Base-by-base conservation (phyloP, 1,284 basidiomycete species). In the Ustilago sp. region DNA sequence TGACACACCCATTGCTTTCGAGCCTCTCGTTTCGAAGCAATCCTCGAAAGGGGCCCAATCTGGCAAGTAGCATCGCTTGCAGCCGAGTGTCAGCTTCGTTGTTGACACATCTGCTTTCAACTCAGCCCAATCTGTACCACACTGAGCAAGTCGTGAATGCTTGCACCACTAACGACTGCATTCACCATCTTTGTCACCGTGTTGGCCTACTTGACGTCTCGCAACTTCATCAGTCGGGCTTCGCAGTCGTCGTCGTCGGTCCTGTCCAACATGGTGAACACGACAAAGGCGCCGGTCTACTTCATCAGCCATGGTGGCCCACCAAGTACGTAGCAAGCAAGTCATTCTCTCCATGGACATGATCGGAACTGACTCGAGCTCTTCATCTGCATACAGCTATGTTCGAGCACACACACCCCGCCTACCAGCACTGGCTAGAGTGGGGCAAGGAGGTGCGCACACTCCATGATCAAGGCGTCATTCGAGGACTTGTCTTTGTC, bases 391-490 rank as follows among this genome's bases (percentile, higher is more conserved):
- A 38, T 38, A 23, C 39, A 74, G 72, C 86, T 28, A 83, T 88
- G 80, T 88, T 87, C 74, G 85, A 87, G 12, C 79, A 77, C 7
- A 39, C 75, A 1, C 81, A 85, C 36, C 74, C 77, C 15, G 86
- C 88, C 3, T 87, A 88, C 77, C 80, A 86, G 58, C 84, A 85
- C 9, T 88, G 88, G 88, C 61, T 80, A 51, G 71, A 80, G 45
- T 81, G 86, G 58, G 88, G 87, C 6, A 65, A 80, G 36, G 54
- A 80, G 12, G 79, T 88, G 39, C 62, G 62, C 9, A n/a, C 23
- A 3, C 66, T 69, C 4, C 68, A 74, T 41, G 23, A 62, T 9
- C 77, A 83, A 28, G 75, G 71, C n/a, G 47, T 67, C n/a, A 83
- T 85, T 11, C 85, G 83, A 48, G 88, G 87, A 1, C 78, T 88